Evolutionary conservation across 2,329 filamentous ascomycete species (phyloP).

Genomic region (Penicillium oxalicum): DNA sequence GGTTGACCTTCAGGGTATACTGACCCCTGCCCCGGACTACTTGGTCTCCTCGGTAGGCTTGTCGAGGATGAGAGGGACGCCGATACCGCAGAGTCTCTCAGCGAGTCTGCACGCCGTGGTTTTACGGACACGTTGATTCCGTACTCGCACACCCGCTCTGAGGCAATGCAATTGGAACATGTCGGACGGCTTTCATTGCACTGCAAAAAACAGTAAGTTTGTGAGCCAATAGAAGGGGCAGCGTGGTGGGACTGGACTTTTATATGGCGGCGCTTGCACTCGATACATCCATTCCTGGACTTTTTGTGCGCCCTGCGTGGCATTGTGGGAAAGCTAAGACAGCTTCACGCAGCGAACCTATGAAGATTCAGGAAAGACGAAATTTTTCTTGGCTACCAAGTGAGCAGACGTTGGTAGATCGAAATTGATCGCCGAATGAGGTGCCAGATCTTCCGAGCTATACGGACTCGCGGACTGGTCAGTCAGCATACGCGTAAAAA

Average conservation of each 20-base stretch:
- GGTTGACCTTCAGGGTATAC: neutral
- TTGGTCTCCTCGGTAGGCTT: neutral
- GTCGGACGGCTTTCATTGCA: constrained; percentile 30
- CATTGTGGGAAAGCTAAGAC: neutral
- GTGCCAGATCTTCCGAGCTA: no score
- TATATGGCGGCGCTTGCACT: constrained; percentile 37
- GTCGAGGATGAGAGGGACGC: neutral
- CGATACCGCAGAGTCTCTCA: neutral
- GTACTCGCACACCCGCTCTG: constrained; percentile 17
- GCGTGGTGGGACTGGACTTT: neutral
- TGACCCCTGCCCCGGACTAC: neutral
- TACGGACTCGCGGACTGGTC: no score
- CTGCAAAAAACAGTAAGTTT: constrained; percentile 9
- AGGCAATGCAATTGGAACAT: constrained; percentile 28
- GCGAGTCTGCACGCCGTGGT: neutral
- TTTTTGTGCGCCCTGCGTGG: constrained; percentile 29
- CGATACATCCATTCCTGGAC: constrained; percentile 32
- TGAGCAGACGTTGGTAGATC: no score
- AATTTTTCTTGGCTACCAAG: no score
- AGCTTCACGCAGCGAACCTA: no score
- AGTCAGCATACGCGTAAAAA: no score
- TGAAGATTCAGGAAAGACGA: no score
- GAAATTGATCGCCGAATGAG: no score
- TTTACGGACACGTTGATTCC: neutral
- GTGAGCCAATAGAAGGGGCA: no score